These are phyloP conservation scores for Xylaria cubensis DNA, from an alignment of 495 filamentous ascomycete species.

Conservation along the genomic window DNA sequence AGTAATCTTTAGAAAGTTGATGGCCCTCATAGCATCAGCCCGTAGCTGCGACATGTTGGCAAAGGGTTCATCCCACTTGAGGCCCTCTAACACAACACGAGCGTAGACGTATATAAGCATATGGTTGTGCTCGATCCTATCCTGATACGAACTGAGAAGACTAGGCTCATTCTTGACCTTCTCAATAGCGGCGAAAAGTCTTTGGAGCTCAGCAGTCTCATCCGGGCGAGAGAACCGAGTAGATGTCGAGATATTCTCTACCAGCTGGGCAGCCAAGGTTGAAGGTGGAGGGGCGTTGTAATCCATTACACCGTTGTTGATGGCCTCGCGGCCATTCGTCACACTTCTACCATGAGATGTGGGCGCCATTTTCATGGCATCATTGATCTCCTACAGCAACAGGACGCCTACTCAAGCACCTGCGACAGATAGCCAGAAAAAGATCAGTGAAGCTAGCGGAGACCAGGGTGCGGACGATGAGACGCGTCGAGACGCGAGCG, in stretches of 20 bases:
- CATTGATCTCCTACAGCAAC: neutral
- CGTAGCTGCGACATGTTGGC: conserved; percentile 57
- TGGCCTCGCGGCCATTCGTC: conserved; percentile 32
- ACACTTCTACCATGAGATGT: conserved; percentile 41
- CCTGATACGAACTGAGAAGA: conserved; percentile 57
- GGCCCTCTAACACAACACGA: conserved; percentile 75
- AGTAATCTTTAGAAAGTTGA: conserved; percentile 67
- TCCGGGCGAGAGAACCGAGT: conserved; percentile 48
- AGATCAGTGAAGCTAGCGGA: neutral
- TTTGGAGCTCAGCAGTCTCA: conserved; percentile 52
- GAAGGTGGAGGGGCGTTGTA: conserved; percentile 60
- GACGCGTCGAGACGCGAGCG: conserved; percentile 26
- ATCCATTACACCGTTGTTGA: conserved; percentile 25
- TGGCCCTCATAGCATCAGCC: conserved; percentile 71
- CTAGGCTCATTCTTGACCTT: conserved; percentile 49
- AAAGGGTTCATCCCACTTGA: conserved; percentile 67
- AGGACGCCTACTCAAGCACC: neutral
- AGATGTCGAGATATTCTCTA: conserved; percentile 58
- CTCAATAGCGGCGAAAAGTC: conserved; percentile 48
- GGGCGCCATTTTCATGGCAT: conserved; percentile 41
- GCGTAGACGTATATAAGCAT: conserved; percentile 84
- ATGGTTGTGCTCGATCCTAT: conserved; percentile 75
- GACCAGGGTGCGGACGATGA: neutral
- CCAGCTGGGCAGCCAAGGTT: conserved; percentile 72
- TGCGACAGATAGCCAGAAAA: neutral